Percentiles rank a stretch among this genome's conserved stretches.
phyloP scores from a whole-genome alignment of 352 stramenopile species.

The Phytophthora ohioensis region DNA sequence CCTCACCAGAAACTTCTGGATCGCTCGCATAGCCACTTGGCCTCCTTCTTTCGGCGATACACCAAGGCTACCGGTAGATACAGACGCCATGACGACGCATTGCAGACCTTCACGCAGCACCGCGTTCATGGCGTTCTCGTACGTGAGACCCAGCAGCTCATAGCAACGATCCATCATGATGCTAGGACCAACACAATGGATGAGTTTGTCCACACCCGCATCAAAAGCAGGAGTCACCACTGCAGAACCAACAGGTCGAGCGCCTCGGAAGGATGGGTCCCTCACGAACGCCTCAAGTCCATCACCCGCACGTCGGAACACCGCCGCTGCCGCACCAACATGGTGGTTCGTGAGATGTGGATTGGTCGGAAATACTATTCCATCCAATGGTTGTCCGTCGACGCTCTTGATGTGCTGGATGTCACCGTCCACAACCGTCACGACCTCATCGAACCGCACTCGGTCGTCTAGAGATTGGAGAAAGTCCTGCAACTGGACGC shows the following conservation, averaged over 20 bases:
- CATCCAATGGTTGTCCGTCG: slow-evolving; percentile 20
- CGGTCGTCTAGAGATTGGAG: slow-evolving; percentile 38
- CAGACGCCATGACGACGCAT: slow-evolving; percentile 56
- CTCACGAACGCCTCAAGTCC: slow-evolving; percentile 44
- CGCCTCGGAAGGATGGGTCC: slow-evolving; percentile 30
- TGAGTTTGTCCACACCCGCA: slow-evolving; percentile 51
- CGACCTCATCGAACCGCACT: slow-evolving; percentile 31
- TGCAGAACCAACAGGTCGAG: slow-evolving; percentile 24
- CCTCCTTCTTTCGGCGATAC: slow-evolving; percentile 38
- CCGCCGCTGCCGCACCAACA: slow-evolving; percentile 43
- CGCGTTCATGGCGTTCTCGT: slow-evolving; percentile 38
- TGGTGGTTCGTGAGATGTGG: slow-evolving; percentile 45
- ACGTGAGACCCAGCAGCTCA: slow-evolving; percentile 32
- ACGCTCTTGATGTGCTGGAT: slow-evolving; percentile 32
- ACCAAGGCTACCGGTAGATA: slow-evolving; percentile 62
- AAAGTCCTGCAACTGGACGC: slow-evolving; percentile 41
- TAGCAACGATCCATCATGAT: slow-evolving; percentile 24
- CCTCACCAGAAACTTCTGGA: slow-evolving; percentile 49
- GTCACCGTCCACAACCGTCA: slow-evolving; percentile 40
- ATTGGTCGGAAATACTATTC: slow-evolving; percentile 61
- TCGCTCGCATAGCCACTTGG: slow-evolving; percentile 42
- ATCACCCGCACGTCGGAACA: slow-evolving; percentile 54
- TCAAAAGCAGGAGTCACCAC: slow-evolving; percentile 57
- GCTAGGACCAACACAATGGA: slow-evolving; percentile 58
- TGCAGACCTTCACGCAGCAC: slow-evolving; percentile 41